Evolutionary conservation across 768 basidiomycete genomes (phyloP), one percentile per base, ranked within the genome.

Genomic region (Mycena vitilis): DNA sequence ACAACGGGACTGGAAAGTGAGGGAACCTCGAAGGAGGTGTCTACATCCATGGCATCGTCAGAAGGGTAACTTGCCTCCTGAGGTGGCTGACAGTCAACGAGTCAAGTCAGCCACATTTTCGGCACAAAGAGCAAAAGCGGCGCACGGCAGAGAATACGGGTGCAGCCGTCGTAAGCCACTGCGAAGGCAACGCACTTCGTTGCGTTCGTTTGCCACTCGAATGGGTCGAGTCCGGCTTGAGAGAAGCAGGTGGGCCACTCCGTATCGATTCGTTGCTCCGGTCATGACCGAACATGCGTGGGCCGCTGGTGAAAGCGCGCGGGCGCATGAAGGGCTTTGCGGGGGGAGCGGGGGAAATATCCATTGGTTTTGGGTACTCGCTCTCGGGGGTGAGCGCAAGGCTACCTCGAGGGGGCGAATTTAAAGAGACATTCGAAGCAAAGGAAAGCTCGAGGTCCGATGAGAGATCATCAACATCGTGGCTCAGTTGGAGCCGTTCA

Each of bases 381-480:
- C 78, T 80, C 30, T 89, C 88, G 37, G 84, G 80, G 9, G 84
- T 73, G 55, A 90, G 80, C 44, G 80, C 78, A 61, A 83, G 73
- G 58, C 81, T 75, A 36, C 86, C 83, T 56, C 80, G 84, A 16
- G 88, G 84, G 40, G 93, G 91, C 34, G 92, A 93, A 74, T 92
- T 85, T 54, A 95, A 81, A 9, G 94, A 95, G 77, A 95, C 90
- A 68, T 86, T 92, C 37, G 93, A 94, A 9, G 92, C 92, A 75
- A 95, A 95, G 36, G 93, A 94, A 45, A 89, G 81, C 76, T 95
- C 94, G 55, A 94, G 85, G 74, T 93, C 92, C n/a, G 90, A 91
- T 40, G 89, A 88, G 58, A 89, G 82, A 49, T 90, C 88, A 68
- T 93, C 89, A 60, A 88, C 77, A 66, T 90, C 88, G 73, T 87